Evolutionary conservation across 2,329 filamentous ascomycete species (phyloP).

Genomic region (Chaetomium olivaceum): DNA sequence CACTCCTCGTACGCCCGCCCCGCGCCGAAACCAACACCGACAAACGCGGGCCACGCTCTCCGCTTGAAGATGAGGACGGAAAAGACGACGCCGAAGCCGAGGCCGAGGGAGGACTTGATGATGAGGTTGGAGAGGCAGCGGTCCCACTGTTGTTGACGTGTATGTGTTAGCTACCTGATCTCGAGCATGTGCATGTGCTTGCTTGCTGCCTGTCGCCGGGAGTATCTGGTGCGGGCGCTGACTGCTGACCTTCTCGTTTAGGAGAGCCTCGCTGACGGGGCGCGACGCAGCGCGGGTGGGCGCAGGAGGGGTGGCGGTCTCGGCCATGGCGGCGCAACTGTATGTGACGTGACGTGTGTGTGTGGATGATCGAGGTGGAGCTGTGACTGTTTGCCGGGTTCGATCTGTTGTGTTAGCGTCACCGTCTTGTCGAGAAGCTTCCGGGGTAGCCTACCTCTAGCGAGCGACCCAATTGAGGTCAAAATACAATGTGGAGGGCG

Average conservation of each 20-base stretch:
- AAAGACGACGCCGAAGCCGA: slow-evolving; percentile 97
- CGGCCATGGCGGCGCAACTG: slow-evolving; percentile 50
- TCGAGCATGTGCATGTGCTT: background rate
- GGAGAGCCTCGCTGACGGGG: slow-evolving; percentile 93
- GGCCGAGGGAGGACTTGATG: slow-evolving; percentile 92
- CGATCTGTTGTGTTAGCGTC: background rate
- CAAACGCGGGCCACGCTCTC: slow-evolving; percentile 94
- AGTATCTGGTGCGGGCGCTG: slow-evolving; percentile 14
- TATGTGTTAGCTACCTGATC: background rate
- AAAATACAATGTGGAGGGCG: slow-evolving; percentile 2
- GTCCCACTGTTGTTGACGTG: slow-evolving; percentile 71
- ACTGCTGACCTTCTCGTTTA: slow-evolving; percentile 95
- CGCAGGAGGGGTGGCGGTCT: slow-evolving; percentile 55
- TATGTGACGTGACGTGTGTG: slow-evolving; percentile 1
- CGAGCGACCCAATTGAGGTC: slow-evolving; percentile 18
- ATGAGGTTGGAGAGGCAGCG: slow-evolving; percentile 96
- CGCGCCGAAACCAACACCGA: slow-evolving; percentile 91
- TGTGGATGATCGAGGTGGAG: background rate
- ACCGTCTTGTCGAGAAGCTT: background rate
- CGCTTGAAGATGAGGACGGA: slow-evolving; percentile 98
- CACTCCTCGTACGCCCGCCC: slow-evolving; percentile 98
- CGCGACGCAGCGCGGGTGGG: slow-evolving; percentile 68
- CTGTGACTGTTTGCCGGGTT: background rate
- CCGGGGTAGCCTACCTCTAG: slow-evolving; percentile 4
- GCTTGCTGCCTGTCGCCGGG: background rate